Conservation (phyloP, 257 asterid species). For the Jasminum sambac region DNA sequence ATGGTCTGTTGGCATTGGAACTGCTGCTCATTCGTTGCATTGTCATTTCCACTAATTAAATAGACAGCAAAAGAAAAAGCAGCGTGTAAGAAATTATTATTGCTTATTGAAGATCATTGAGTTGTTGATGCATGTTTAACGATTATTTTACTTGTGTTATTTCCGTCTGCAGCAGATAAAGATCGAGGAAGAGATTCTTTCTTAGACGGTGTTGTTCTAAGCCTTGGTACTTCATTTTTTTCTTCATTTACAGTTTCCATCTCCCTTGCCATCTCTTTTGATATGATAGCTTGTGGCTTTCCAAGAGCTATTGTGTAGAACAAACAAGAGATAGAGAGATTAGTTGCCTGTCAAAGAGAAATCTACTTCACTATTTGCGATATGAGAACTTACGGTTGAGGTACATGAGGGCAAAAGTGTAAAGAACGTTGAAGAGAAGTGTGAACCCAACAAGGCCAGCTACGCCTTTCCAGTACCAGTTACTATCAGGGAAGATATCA, state of each 20-base stretch:
- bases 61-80: slow-evolving; percentile 6
- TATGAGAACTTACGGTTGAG: slow-evolving; percentile 48
- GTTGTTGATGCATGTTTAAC: not conserved
- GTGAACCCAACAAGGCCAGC: slow-evolving; percentile 53
- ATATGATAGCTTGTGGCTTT: slow-evolving; percentile 48
- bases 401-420: slow-evolving; percentile 55
- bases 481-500: slow-evolving; percentile 40
- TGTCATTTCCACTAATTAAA: slow-evolving; percentile 33
- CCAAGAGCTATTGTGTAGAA: slow-evolving; percentile 40
- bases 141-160: slow-evolving; percentile 32
- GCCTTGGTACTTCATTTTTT: slow-evolving; percentile 30
- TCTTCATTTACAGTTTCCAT: slow-evolving; percentile 37
- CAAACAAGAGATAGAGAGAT: not conserved
- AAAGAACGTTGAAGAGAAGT: slow-evolving; percentile 50
- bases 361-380: not conserved
- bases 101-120: not conserved
- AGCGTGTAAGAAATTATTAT: slow-evolving; percentile 2
- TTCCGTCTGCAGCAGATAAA: slow-evolving; percentile 30
- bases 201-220: slow-evolving; percentile 31
- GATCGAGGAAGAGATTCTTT: slow-evolving; percentile 34
- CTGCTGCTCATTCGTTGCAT: slow-evolving; percentile 37
- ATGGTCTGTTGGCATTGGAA: slow-evolving; percentile 18
- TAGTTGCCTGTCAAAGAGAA: slow-evolving; percentile 2
- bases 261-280: slow-evolving; percentile 49
- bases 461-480: slow-evolving; percentile 70